These are phyloP conservation scores for Karstenula rhodostoma DNA, from an alignment of 2,329 filamentous ascomycete genomes.

Conservation along the genomic window DNA sequence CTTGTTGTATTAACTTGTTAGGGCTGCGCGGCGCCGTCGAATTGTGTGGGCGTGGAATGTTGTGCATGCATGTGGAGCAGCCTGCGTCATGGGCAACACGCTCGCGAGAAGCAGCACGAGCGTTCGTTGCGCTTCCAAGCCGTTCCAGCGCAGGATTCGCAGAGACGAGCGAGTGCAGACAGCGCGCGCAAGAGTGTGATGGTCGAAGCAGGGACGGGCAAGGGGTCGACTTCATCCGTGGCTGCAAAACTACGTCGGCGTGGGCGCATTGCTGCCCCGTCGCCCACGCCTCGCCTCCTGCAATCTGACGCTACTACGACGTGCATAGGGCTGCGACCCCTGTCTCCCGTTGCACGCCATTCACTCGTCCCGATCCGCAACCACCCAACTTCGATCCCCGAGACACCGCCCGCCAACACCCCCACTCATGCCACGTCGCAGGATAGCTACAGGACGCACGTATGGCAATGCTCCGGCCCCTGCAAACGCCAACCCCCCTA, in stretches of 20 bases:
- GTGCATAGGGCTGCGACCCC: constrained; percentile 8
- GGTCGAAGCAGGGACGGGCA: constrained; percentile 31
- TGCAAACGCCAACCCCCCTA: constrained; percentile 50
- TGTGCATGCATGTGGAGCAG: constrained; percentile 40
- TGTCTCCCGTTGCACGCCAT: constrained; percentile 9
- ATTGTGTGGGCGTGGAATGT: constrained; percentile 22
- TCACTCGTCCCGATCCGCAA: constrained; percentile 16
- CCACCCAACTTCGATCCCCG: constrained; percentile 4
- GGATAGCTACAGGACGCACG: constrained; percentile 55
- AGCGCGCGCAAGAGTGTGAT: constrained; percentile 18
- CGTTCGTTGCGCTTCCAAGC: constrained; percentile 21
- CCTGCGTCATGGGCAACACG: constrained; percentile 37
- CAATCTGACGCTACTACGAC: constrained; percentile 21
- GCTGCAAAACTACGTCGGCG: constrained; percentile 20
- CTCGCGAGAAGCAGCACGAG: constrained; percentile 17
- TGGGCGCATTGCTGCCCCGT: constrained; percentile 8
- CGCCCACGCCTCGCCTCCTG: constrained; percentile 14
- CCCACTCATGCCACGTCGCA: not conserved
- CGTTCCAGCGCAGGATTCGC: constrained; percentile 19
- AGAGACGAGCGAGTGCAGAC: constrained; percentile 19
- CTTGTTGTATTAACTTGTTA: too few relatives aligned
- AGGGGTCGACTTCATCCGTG: constrained; percentile 28
- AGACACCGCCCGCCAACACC: constrained; percentile 2
- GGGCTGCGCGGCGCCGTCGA: constrained; percentile 18
- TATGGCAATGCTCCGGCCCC: constrained; percentile 55